Evolutionary conservation across 31 red algal species (phyloP), one percentile per base, ranked within the genome.

Genomic region (Odonthalia washingtoniensis): DNA sequence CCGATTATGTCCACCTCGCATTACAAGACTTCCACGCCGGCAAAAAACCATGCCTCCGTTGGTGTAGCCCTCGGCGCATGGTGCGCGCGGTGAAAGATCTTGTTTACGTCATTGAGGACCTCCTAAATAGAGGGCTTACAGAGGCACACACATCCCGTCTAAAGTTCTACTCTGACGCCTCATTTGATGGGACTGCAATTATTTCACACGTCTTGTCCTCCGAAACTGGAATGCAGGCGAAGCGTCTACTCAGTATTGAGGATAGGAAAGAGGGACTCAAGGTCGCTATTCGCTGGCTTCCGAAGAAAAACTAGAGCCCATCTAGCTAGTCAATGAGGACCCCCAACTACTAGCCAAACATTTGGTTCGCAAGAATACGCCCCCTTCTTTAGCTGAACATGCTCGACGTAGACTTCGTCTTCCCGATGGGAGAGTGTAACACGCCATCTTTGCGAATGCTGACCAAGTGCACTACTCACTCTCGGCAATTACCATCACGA

Each of bases 61-160:
- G 49, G 49, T 57, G 49, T 21, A 21, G 49, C 21, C 49, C 49
- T 14, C 9, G 49, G 21, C 49, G 49, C 9, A 57, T 21, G 4
- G 45, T 61, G 33, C 34, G 60, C 31, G 82, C 68, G 34, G 21
- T 86, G 3, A 75, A 73, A 65, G 49, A 57, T 21, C 21, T 57
- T 57, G 49, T 57, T 9, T 57, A 57, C 49, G 12, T 14, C 9
- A 21, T 57, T 57, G 12, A 57, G 21, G 12, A 57, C 21, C 21
- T 57, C 12, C 49, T 9, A 57, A 57, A 57, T 57, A 21, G 49
- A 57, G 9, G 9, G 12, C 21, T 57, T 21, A 21, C 9, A 57
- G 9, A 57, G 9, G 49, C 49, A 57, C 49, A 57, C 49, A 57
- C 21, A 9, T 57, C 21, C 12, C 49, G 21, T 9, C 12, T n/a